Percentiles rank a stretch among this genome's conserved stretches.
Conservation (phyloP, 495 filamentous ascomycete species). For the Neurospora sp. region DNA sequence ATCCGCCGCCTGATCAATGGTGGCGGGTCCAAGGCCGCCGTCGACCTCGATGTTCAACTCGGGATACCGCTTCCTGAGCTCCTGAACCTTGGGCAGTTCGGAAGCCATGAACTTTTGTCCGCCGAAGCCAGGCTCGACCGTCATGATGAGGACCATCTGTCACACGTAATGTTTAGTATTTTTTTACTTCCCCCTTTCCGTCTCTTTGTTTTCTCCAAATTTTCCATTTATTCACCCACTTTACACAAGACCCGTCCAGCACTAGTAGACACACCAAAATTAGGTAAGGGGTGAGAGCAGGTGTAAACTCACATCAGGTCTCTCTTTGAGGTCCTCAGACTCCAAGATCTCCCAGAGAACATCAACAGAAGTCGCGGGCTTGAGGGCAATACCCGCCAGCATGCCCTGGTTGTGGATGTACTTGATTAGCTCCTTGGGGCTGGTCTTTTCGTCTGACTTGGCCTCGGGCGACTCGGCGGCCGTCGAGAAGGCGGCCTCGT, state of each 20-base stretch:
- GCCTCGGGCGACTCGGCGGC: conserved; percentile 70
- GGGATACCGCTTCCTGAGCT: conserved; percentile 74
- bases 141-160: conserved; percentile 98
- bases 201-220: background rate
- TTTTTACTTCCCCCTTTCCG: background rate
- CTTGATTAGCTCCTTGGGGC: conserved; percentile 71
- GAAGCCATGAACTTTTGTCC: conserved; percentile 97
- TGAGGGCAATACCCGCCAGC: conserved; percentile 90
- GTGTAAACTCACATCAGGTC: conserved; percentile 66
- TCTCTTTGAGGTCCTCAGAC: conserved; percentile 54
- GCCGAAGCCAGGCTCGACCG: conserved; percentile 93
- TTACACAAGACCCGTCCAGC: background rate
- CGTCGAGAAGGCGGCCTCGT: conserved; percentile 88
- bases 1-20: conserved; percentile 88
- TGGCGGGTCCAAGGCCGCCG: conserved; percentile 76
- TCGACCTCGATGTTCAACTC: conserved; percentile 95
- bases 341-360: conserved; percentile 88
- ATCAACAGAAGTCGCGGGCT: conserved; percentile 81
- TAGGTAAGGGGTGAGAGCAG: background rate
- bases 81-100: conserved; percentile 85
- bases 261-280: background rate
- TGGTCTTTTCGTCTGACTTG: conserved; percentile 55
- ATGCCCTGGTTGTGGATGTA: conserved; percentile 84
- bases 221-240: background rate
- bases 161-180: background rate